phyloP scores from a whole-genome alignment of 2,329 filamentous ascomycete species.

The Botrytis pseudocinerea region DNA sequence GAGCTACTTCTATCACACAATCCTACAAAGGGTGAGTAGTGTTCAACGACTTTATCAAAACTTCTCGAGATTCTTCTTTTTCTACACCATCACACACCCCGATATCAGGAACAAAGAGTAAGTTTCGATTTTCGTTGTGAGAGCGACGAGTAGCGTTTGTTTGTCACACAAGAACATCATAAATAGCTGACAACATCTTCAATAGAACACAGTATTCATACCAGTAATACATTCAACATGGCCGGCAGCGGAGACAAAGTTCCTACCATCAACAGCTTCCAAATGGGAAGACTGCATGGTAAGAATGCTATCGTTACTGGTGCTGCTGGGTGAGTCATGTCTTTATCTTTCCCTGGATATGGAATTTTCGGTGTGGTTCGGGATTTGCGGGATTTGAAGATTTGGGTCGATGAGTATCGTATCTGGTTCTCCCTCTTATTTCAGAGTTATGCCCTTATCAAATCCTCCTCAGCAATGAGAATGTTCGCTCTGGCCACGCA shows the following conservation, averaged over 20 bases:
- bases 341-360: neutral
- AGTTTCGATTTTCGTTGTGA: neutral
- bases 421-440: too few species aligned
- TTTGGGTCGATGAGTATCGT: neutral
- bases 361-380: neutral
- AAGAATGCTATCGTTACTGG: slow-evolving; percentile 60
- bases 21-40: neutral
- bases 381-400: too few species aligned
- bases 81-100: neutral
- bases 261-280: slow-evolving; percentile 41
- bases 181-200: neutral
- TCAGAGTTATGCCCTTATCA: neutral
- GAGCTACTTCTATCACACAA: neutral
- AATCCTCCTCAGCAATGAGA: neutral
- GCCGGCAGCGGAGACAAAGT: slow-evolving; percentile 22
- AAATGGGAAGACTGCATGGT: slow-evolving; percentile 41
- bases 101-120: slow-evolving; percentile 13
- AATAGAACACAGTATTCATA: neutral
- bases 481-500: neutral
- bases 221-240: slow-evolving; percentile 25
- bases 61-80: neutral
- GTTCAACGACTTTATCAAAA: neutral
- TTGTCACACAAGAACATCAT: neutral
- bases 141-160: neutral
- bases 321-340: slow-evolving; percentile 62